Evolutionary conservation across 2,329 filamentous ascomycete species (phyloP).

Genomic region (Hypoxylon sp.): DNA sequence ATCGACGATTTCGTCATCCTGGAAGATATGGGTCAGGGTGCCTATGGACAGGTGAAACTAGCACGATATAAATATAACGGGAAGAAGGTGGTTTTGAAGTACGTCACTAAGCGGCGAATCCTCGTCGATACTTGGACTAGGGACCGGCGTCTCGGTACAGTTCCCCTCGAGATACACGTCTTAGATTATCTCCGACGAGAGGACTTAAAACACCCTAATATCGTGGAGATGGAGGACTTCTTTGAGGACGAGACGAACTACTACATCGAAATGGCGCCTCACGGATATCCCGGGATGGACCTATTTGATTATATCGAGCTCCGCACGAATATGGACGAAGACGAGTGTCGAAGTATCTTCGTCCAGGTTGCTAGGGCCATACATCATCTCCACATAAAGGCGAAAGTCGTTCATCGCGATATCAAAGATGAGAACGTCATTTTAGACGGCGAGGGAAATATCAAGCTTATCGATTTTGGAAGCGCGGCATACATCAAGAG

Average conservation of each 20-base stretch:
- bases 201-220: constrained; percentile 76
- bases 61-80: constrained; percentile 84
- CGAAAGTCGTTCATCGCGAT: constrained; percentile 93
- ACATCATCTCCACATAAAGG: constrained; percentile 91
- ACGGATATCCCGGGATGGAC: constrained; percentile 97
- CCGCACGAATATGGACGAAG: constrained; percentile 94
- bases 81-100: constrained; percentile 94
- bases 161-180: constrained; percentile 97
- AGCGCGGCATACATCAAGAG: constrained; percentile 98
- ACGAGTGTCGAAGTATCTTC: constrained; percentile 94
- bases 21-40: constrained; percentile 98
- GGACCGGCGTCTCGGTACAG: constrained; percentile 91
- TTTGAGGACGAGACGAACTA: constrained; percentile 91
- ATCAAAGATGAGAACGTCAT: constrained; percentile 99
- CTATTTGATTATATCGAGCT: constrained; percentile 99
- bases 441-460: constrained; percentile 92
- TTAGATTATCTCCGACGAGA: constrained; percentile 90
- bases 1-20: constrained; percentile 93
- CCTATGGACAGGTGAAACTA: constrained; percentile 97
- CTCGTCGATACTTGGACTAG: constrained; percentile 98
- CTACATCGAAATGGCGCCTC: constrained; percentile 98
- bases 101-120: constrained; percentile 96
- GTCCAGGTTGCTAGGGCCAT: constrained; percentile 91
- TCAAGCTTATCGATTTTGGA: constrained; percentile 98
- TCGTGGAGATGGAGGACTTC: constrained; percentile 80